These are phyloP conservation scores for Leccinellum luteum DNA, from an alignment of 768 basidiomycete species.

Conservation along the genomic window DNA sequence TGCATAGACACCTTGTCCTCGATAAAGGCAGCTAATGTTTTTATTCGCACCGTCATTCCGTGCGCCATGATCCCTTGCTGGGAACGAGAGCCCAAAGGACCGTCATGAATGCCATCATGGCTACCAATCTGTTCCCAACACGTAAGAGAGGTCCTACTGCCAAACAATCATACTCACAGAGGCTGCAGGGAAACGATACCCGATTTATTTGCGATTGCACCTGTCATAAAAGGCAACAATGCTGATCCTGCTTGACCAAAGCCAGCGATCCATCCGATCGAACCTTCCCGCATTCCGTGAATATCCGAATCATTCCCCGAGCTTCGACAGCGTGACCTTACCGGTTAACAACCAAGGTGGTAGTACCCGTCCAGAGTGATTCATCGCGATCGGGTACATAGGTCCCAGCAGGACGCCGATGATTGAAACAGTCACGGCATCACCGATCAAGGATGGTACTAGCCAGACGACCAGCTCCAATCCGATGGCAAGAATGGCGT, in stretches of 20 bases:
- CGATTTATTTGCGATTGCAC: constrained; percentile 59
- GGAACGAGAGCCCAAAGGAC: constrained; percentile 44
- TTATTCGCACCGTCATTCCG: constrained; percentile 11
- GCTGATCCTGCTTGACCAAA: constrained; percentile 74
- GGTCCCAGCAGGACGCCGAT: constrained; percentile 55
- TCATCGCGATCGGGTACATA: constrained; percentile 61
- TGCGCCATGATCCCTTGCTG: constrained; percentile 19
- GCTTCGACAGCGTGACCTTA: neutral
- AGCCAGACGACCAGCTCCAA: constrained; percentile 60
- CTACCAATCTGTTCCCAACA: constrained; percentile 23
- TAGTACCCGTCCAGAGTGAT: constrained; percentile 62
- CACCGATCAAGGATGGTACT: constrained; percentile 49
- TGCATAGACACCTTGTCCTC: neutral
- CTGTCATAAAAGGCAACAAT: constrained; percentile 69
- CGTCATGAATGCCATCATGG: constrained; percentile 44
- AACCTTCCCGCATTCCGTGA: constrained; percentile 27
- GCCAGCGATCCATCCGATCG: constrained; percentile 68
- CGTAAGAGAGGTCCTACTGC: neutral
- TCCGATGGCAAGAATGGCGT: constrained; percentile 50
- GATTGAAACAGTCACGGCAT: constrained; percentile 54
- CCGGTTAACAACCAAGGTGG: constrained; percentile 68
- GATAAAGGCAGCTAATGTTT: neutral
- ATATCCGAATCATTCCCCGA: neutral
- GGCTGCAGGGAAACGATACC: constrained; percentile 46
- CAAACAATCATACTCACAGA: constrained; percentile 16